Base-by-base conservation (phyloP, 2,329 filamentous ascomycete species). In the Colletotrichum lupini region DNA sequence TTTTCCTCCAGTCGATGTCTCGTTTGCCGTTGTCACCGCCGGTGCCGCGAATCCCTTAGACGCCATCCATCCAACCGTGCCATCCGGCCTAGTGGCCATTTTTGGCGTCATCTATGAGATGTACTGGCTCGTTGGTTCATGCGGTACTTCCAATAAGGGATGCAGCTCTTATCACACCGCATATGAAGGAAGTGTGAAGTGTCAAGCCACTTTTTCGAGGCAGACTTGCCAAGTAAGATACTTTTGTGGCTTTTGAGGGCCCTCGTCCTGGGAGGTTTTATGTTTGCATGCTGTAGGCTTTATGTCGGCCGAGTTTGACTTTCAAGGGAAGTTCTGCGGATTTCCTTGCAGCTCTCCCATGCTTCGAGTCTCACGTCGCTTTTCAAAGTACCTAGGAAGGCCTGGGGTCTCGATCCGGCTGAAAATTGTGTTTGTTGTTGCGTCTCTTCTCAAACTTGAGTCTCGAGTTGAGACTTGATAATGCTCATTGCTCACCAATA, bases 161-260 rank as follows among this genome's bases (percentile, higher is more conserved):
- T 60, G 60, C 60, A 73, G 66, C 28, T 70, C 53, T 60, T 70
- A 60, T 56, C 66, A 70, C 26, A 57, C 55, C 30, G 55, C 19
- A 67, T 28, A 42, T 8, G 37, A 2, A 14, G 9, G 37, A 42
- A 19, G 19, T 35, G 26, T 22, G 24, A 24, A 26, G 22, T 42
- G 30, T 52, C 58, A 63, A 68, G 57, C 64, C 64, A 68, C 64
- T 4, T 37, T 58, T 14, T 57, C 32, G 24, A 67, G 56, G 14
- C 56, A 56, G 30, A 12, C 35, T 24, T 32, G 35, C 19, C 42
- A 56, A 42, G 19, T n/a, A 3, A 49, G 59, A 30, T 46, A 30
- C 53, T 67, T 66, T 70, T 55, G 56, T 24, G 68, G 32, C 68
- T 49, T 37, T 32, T 22, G 16, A 49, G n/a, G 55, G 32, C n/a